A percentile compares a stretch with the other conserved stretches of the same genome.
phyloP scores from a whole-genome alignment of 1,284 basidiomycete genomes.

The Thelephora terrestris region DNA sequence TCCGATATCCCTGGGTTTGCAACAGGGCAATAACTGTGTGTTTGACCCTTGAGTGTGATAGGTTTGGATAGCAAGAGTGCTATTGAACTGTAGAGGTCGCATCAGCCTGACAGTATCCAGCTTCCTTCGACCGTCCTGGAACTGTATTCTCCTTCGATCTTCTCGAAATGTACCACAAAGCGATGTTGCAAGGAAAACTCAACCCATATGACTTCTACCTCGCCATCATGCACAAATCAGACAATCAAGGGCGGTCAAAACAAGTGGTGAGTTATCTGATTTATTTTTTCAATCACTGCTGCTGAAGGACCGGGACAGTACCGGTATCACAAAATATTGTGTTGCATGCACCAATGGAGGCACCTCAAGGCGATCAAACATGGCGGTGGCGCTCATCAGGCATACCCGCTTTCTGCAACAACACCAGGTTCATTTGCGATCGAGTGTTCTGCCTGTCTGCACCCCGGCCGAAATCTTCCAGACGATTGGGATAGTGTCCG shows the following conservation, averaged over 20 bases:
- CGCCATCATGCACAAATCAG: constrained; percentile 7
- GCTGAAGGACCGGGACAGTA: too few relatives aligned
- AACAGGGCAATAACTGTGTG: too few relatives aligned
- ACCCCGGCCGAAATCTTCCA: constrained; percentile 21
- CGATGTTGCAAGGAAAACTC: constrained; percentile 10
- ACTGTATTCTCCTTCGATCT: too few relatives aligned
- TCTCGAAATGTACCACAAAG: constrained; percentile 10
- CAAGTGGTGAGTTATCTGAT: background rate
- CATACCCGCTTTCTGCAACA: constrained; percentile 13
- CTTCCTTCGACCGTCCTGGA: too few relatives aligned
- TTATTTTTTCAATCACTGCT: constrained; percentile 7
- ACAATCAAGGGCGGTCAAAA: constrained; percentile 8
- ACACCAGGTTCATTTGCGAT: constrained; percentile 20
- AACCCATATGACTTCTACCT: constrained; percentile 12
- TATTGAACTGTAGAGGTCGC: too few relatives aligned
- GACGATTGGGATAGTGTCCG: constrained; percentile 15
- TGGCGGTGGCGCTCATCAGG: constrained; percentile 11
- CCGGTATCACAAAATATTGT: constrained; percentile 15
- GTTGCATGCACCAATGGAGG: constrained; percentile 19
- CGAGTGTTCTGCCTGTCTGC: constrained; percentile 26
- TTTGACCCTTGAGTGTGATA: too few relatives aligned
- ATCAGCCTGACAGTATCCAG: too few relatives aligned
- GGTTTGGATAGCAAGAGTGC: too few relatives aligned
- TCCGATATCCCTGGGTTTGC: too few relatives aligned
- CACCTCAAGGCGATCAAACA: constrained; percentile 21